These are phyloP conservation scores for Euphrasia confusa DNA, from an alignment of 257 asterid genomes.

Conservation along the genomic window DNA sequence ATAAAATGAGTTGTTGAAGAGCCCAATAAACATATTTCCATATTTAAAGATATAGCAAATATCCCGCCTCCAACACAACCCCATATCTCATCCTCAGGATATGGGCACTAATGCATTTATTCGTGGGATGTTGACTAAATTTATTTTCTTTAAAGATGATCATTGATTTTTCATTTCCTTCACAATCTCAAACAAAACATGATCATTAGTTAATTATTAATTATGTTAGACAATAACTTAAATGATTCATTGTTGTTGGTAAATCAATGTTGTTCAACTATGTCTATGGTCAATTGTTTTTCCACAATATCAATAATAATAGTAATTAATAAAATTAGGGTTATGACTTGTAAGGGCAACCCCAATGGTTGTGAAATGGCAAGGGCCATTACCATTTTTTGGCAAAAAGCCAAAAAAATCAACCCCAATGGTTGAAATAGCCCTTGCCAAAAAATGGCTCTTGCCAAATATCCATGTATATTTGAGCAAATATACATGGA, in stretches of 20 bases:
- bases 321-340: too few species aligned
- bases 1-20: constrained; percentile 18
- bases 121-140: constrained; percentile 28
- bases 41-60: constrained; percentile 15
- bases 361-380: too few species aligned
- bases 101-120: constrained; percentile 39
- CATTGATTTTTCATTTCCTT: background rate
- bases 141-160: constrained; percentile 3
- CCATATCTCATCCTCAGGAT: constrained; percentile 41
- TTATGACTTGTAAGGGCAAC: too few species aligned
- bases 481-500: too few species aligned
- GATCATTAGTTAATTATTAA: background rate
- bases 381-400: too few species aligned
- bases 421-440: too few species aligned
- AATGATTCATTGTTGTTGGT: background rate
- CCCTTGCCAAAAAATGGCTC: too few species aligned
- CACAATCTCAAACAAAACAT: background rate
- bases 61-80: constrained; percentile 43
- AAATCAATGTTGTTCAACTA: too few species aligned
- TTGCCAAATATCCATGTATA: too few species aligned
- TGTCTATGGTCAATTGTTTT: too few species aligned
- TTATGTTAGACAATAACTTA: background rate
- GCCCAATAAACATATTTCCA: constrained; percentile 13
- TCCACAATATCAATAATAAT: too few species aligned
- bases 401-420: too few species aligned